Evolutionary conservation across 345 rosid species (phyloP).

Genomic region (Linum trigynum): DNA sequence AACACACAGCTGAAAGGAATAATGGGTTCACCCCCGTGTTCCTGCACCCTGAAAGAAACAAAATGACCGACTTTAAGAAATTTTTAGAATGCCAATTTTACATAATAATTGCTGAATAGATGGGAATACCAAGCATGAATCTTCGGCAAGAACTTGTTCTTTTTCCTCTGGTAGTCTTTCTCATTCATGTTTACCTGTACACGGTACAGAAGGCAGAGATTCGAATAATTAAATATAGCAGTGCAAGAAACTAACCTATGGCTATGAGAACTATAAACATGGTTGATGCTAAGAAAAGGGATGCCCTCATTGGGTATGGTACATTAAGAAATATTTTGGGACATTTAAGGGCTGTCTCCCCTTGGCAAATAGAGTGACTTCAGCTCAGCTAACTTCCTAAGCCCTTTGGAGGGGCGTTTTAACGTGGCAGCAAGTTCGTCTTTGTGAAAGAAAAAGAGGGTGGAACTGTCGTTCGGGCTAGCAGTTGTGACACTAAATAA

Average conservation of each 20-base stretch:
- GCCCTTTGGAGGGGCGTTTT: no score
- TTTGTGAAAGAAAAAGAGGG: no score
- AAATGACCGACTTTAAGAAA: slow-evolving; percentile 5
- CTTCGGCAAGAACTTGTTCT: slow-evolving; percentile 94
- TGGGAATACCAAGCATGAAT: slow-evolving; percentile 82
- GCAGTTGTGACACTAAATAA: not conserved
- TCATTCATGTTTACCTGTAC: slow-evolving; percentile 91
- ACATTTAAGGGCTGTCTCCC: no score
- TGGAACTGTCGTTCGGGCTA: not conserved
- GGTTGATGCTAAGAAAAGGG: not conserved
- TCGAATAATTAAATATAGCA: not conserved
- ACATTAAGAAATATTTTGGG: not conserved
- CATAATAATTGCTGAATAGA: not conserved
- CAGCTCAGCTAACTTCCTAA: no score
- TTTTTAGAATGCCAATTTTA: not conserved
- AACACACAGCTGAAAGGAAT: slow-evolving; percentile 84
- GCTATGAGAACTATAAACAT: no score
- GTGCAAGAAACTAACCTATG: not conserved
- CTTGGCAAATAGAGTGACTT: no score
- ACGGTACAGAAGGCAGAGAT: not conserved
- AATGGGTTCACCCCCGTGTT: slow-evolving; percentile 83
- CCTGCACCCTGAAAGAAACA: slow-evolving; percentile 68
- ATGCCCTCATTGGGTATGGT: not conserved
- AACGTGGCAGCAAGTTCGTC: no score
- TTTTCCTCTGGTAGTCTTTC: slow-evolving; percentile 90